Percentiles rank a stretch among this genome's conserved stretches.
Evolutionary conservation across 2,329 filamentous ascomycete genomes (phyloP).

Genomic region (Talaromyces pinophilus): DNA sequence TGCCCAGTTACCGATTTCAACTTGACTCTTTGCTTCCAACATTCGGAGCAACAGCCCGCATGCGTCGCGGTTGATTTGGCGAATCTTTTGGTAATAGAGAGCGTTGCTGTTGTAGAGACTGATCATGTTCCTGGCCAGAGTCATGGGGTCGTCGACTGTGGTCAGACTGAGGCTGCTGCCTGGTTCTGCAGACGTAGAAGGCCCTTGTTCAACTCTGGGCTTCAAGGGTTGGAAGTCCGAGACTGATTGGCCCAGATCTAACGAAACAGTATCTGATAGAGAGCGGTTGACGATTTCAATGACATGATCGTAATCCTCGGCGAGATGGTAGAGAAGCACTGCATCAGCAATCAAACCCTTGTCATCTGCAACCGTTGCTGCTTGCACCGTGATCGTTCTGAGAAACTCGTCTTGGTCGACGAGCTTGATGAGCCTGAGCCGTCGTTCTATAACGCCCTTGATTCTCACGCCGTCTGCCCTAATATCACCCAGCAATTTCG

Average conservation of each 20-base stretch:
- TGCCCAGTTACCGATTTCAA: constrained; percentile 61
- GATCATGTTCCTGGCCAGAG: constrained; percentile 64
- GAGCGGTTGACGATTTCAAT: constrained; percentile 85
- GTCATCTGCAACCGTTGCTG: constrained; percentile 89
- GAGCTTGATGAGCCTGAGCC: constrained; percentile 77
- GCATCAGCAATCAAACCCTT: constrained; percentile 92
- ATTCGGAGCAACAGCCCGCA: constrained; percentile 62
- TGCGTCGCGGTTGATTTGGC: constrained; percentile 58
- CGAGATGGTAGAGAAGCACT: constrained; percentile 89
- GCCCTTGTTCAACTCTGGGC: constrained; percentile 56
- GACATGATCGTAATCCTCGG: constrained; percentile 94
- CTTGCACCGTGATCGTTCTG: constrained; percentile 87
- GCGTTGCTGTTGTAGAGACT: constrained; percentile 62
- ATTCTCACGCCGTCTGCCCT: constrained; percentile 81
- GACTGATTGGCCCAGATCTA: constrained; percentile 80
- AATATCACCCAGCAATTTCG: constrained; percentile 89
- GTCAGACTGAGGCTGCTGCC: constrained; percentile 61
- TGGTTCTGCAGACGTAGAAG: constrained; percentile 25
- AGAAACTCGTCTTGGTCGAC: constrained; percentile 81
- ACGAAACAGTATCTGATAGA: constrained; percentile 82
- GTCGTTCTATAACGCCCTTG: constrained; percentile 82
- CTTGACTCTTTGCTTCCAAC: constrained; percentile 60
- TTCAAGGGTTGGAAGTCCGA: constrained; percentile 78
- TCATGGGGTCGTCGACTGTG: constrained; percentile 66
- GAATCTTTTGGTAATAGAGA: constrained; percentile 63